Evolutionary conservation across 352 stramenopile genomes (phyloP), one percentile per base, ranked within the genome.

Genomic region (Aphanomyces stellatus): DNA sequence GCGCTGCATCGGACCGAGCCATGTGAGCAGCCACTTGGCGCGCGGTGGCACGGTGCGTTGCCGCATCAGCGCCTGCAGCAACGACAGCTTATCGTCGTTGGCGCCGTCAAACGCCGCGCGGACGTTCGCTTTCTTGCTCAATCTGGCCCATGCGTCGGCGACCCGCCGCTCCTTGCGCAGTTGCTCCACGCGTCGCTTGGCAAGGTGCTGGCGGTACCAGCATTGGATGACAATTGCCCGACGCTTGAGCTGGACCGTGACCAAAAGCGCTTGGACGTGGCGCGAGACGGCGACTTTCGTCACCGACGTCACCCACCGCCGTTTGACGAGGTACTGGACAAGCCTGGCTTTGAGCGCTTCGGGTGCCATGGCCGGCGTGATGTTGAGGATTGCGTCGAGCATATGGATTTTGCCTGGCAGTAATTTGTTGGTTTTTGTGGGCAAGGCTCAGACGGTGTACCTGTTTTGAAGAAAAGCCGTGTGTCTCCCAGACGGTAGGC

Each of bases 391-490:
- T 63, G 79, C 86, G 69, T 94, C 85, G 10, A 94, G 66, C 51
- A 94, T 59, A 59, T 91, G 82, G 57, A 94, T 91, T 66, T 94
- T 91, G 7, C 55, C 55, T 63, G 28, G 0, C 19, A 24, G 11
- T 13, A 62, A 22, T 1, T 30, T 1, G 28, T 25, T 24, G 51
- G 17, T 11, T 46, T n/a, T n/a, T 46, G 37, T 46, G 19, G 31
- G 8, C 28, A 34, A n/a, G 28, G 25, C 40, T 35, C 62, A n/a
- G 40, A 35, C 51, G 24, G 48, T 28, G 25, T 34, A 56, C 87
- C 87, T 24, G 87, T 90, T 5, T 81, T 80, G 72, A 96, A 96
- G 51, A 96, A 95, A 7, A 92, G 57, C 4, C 83, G 82, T 2
- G 81, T 87, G 51, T 89, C 80, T 65, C 87, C 87, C 27, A 95